Base-by-base conservation (phyloP, 139 green algal species). In the Tetraselmis chui region DNA sequence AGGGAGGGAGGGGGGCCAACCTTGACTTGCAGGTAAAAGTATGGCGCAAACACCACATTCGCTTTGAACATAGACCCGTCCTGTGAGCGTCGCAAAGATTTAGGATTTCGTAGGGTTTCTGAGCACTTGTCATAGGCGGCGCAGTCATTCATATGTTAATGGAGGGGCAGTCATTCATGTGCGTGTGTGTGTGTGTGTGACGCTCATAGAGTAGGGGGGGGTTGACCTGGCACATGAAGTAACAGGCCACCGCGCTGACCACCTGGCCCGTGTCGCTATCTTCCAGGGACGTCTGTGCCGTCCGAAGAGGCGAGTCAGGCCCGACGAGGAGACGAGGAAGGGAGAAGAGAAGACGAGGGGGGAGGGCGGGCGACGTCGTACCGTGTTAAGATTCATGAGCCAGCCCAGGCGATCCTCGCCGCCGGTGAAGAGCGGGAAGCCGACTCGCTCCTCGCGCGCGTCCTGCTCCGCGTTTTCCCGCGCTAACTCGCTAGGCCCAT, bases 11-110 rank as follows among this genome's bases (percentile, higher is more conserved):
- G 5, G 26, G 22, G 24, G 2, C 84, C 31, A 31, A 90, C 91
- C 87, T 91, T 93, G 67, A 94, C 86, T 28, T 91, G 88, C 26
- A 99, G 74, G 87, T 98, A 98, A 83, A 99, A 97, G 89, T 99
- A 99, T 28, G 96, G 95, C 76, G 89, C 77, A 32, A 93, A 98
- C 29, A 87, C 74, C 58, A 97, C 84, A 2, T 95, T 86, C 0
- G 92, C 91, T 83, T 98, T 97, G 92, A 99, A 99, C 91, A 96
- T 98, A 84, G 83, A 86, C 23, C 95, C 94, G 84, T 98, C 92
- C 90, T 98, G 93, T 28, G 76, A 25, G 74, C 5, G 74, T n/a
- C n/a, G n/a, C n/a, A n/a, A n/a, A n/a, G n/a, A n/a, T n/a, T n/a
- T n/a, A n/a, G n/a, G n/a, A n/a, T n/a, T n/a, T n/a, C n/a, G n/a